Evolutionary conservation across 768 basidiomycete genomes (phyloP).

Genomic region (Hortiboletus flavorubellus): DNA sequence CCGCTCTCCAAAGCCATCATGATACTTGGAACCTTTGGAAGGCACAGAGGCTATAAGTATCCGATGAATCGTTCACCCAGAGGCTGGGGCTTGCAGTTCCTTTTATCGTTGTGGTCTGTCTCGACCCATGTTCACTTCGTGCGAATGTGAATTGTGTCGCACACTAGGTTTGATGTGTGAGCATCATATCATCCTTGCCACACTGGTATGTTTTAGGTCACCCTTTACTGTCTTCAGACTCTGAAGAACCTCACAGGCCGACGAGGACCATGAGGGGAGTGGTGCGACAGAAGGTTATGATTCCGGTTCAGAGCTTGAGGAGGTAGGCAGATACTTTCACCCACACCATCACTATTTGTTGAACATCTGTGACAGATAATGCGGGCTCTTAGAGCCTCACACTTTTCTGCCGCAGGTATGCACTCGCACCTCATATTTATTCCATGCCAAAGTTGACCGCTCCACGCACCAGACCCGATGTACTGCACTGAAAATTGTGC

Average conservation of each 20-base stretch:
- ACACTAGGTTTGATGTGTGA: not conserved
- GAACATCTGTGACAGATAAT: not conserved
- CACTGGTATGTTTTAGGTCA: not conserved
- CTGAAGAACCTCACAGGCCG: not conserved
- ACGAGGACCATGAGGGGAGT: no score
- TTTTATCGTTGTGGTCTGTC: not conserved
- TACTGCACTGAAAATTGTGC: no score
- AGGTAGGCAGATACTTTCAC: not conserved
- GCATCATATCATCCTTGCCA: not conserved
- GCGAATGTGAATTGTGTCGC: not conserved
- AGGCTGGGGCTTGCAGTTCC: no score
- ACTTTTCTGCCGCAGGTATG: no score
- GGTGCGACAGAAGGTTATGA: no score
- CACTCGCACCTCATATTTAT: no score
- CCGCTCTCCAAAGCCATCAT: not conserved
- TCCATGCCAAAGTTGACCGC: not conserved
- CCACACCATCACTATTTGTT: not conserved
- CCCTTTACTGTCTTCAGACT: not conserved
- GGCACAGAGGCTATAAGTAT: not conserved
- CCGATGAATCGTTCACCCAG: not conserved
- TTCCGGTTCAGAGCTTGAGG: not conserved
- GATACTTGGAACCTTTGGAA: not conserved
- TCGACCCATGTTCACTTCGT: not conserved
- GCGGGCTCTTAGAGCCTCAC: fast-evolving
- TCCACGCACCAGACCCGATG: not conserved